phyloP scores from a whole-genome alignment of 108 stramenopile genomes.

The Craspedostauros australis region DNA sequence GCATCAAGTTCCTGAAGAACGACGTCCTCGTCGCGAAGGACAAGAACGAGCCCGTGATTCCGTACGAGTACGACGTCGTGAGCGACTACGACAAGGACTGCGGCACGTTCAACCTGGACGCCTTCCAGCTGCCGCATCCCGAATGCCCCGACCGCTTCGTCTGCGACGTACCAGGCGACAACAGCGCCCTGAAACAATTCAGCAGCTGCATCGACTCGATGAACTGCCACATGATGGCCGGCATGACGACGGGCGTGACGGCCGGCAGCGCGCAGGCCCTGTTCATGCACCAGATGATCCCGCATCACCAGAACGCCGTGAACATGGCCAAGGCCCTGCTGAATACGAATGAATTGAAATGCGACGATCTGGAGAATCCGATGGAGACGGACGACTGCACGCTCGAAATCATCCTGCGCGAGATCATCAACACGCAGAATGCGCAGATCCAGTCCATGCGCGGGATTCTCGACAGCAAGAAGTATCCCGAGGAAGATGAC shows the following conservation, averaged over 20 bases:
- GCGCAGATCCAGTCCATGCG: conserved; percentile 78
- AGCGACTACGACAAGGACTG: conserved; percentile 51
- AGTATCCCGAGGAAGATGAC: conserved; percentile 29
- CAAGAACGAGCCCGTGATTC: conserved; percentile 29
- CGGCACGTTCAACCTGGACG: conserved; percentile 56
- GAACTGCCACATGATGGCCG: conserved; percentile 69
- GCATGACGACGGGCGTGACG: conserved; percentile 45
- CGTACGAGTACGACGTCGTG: conserved; percentile 45
- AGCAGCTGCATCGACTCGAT: conserved; percentile 52
- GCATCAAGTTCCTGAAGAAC: conserved; percentile 65
- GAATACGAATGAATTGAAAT: conserved; percentile 29
- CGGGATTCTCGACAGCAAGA: conserved; percentile 32
- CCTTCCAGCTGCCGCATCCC: conserved; percentile 41
- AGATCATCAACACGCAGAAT: conserved; percentile 74
- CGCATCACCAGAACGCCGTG: conserved; percentile 88
- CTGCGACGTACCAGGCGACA: conserved; percentile 15
- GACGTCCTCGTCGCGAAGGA: conserved; percentile 24
- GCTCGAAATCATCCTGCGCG: conserved; percentile 44
- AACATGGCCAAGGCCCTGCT: conserved; percentile 88
- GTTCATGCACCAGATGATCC: conserved; percentile 89
- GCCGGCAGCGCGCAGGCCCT: conserved; percentile 20
- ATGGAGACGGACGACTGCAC: conserved; percentile 34
- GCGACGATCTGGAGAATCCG: conserved; percentile 41
- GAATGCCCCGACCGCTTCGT: conserved; percentile 52
- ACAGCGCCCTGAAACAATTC: conserved; percentile 19